A percentile compares a stretch with the other conserved stretches of the same genome.
These are phyloP conservation scores for Mytilinidion resinicola DNA, from an alignment of 495 filamentous ascomycete genomes.

Conservation along the genomic window DNA sequence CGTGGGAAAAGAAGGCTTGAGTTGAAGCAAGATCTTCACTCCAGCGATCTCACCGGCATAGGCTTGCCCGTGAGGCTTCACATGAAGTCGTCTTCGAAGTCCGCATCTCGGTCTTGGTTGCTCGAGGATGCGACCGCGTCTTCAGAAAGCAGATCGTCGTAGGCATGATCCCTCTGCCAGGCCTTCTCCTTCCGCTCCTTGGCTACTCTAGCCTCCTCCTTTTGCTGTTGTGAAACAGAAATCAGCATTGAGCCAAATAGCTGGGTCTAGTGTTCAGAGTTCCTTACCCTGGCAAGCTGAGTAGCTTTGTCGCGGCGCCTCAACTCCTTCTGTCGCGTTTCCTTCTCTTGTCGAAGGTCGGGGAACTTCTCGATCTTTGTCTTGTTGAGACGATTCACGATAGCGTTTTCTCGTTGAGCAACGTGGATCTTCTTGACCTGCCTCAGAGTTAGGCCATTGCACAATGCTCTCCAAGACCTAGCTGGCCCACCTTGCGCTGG, in stretches of 20 bases:
- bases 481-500: slow-evolving; percentile 48
- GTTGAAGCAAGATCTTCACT: slow-evolving; percentile 18
- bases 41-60: background rate
- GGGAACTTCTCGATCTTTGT: slow-evolving; percentile 82
- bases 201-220: slow-evolving; percentile 69
- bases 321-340: slow-evolving; percentile 61
- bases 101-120: slow-evolving; percentile 58
- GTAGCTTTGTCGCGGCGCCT: slow-evolving; percentile 61
- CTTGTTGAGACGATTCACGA: slow-evolving; percentile 95
- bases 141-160: slow-evolving; percentile 74
- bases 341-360: slow-evolving; percentile 72
- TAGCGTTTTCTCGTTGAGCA: slow-evolving; percentile 68
- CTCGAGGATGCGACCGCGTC: slow-evolving; percentile 57
- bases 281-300: slow-evolving; percentile 57
- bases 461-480: background rate
- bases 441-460: background rate
- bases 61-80: slow-evolving; percentile 28
- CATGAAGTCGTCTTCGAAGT: slow-evolving; percentile 72
- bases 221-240: slow-evolving; percentile 48
- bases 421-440: slow-evolving; percentile 76
- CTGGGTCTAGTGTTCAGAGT: background rate
- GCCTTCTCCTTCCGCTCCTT: slow-evolving; percentile 81
- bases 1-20: too few relatives aligned
- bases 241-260: background rate
- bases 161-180: slow-evolving; percentile 90